Evolutionary conservation across 805 yeast species (phyloP).

Genomic region (Yamadazyma sp.): DNA sequence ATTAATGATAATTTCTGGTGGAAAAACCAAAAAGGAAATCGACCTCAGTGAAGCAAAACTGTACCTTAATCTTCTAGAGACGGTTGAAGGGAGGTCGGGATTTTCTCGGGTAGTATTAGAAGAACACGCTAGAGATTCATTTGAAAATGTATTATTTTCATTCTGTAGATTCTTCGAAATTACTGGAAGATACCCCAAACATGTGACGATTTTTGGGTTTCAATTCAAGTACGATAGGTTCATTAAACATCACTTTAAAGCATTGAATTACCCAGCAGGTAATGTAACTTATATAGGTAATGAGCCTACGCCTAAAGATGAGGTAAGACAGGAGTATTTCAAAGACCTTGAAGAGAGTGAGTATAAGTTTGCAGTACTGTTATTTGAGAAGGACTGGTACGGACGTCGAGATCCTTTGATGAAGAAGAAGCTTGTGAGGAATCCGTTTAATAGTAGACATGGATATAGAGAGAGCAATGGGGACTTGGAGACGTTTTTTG

Average conservation of each 20-base stretch:
- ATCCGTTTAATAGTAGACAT: slow-evolving; percentile 52
- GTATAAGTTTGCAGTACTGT: slow-evolving; percentile 49
- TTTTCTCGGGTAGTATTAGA: slow-evolving; percentile 45
- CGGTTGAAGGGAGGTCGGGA: slow-evolving; percentile 16
- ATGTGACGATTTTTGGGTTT: slow-evolving; percentile 65
- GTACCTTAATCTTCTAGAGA: slow-evolving; percentile 47
- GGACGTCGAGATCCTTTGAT: slow-evolving; percentile 49
- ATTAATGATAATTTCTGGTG: slow-evolving; percentile 59
- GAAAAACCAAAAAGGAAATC: slow-evolving; percentile 60
- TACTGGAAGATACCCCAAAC: slow-evolving; percentile 46
- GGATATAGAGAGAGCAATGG: slow-evolving; percentile 33
- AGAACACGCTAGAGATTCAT: slow-evolving; percentile 76
- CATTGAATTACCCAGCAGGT: slow-evolving; percentile 42
- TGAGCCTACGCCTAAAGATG: slow-evolving; percentile 48
- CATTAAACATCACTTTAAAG: slow-evolving; percentile 49
- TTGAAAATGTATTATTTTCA: slow-evolving; percentile 70
- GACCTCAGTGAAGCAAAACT: slow-evolving; percentile 61
- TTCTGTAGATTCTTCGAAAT: slow-evolving; percentile 52
- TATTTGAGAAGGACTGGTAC: slow-evolving; percentile 56
- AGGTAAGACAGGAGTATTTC: slow-evolving; percentile 39
- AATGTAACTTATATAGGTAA: slow-evolving; percentile 54
- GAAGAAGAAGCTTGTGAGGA: slow-evolving; percentile 51
- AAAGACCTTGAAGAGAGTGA: slow-evolving; percentile 50
- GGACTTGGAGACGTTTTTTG: slow-evolving; percentile 17
- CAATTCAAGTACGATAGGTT: slow-evolving; percentile 70